Evolutionary conservation across 306 rosid species (phyloP).

Genomic region (Quercus suber): DNA sequence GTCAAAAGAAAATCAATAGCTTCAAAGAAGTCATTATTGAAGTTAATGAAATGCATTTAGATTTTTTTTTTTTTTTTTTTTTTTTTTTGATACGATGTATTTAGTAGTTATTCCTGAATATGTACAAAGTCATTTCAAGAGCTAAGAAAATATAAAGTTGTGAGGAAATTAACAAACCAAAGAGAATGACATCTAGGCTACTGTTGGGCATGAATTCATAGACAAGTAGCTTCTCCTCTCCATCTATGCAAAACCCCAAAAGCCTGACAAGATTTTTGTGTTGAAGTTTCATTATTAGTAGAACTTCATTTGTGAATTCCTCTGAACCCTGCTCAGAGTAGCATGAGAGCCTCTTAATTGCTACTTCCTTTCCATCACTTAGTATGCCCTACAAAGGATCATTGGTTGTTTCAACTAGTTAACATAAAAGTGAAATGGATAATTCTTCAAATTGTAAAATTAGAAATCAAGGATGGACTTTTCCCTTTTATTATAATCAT

Average conservation of each 20-base stretch:
- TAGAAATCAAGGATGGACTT: too few species aligned
- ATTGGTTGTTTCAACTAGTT: too few species aligned
- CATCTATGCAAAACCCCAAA: slow-evolving; percentile 57
- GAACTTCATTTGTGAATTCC: slow-evolving; percentile 63
- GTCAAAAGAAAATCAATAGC: neutral
- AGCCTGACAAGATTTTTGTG: slow-evolving; percentile 75
- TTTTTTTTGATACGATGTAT: neutral
- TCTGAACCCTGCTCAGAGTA: slow-evolving; percentile 58
- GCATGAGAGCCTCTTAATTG: slow-evolving; percentile 64
- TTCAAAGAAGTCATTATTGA: neutral
- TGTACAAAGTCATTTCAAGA: neutral
- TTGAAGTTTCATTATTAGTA: slow-evolving; percentile 58
- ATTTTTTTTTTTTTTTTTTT: too few species aligned
- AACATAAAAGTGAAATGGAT: neutral
- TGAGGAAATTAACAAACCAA: slow-evolving; percentile 31
- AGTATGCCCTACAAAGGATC: slow-evolving; percentile 31
- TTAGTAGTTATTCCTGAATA: too few species aligned
- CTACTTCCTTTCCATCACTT: slow-evolving; percentile 55
- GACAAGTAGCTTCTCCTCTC: slow-evolving; percentile 57
- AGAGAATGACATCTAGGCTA: slow-evolving; percentile 50
- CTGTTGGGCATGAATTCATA: slow-evolving; percentile 67
- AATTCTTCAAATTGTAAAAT: too few species aligned
- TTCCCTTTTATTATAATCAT: too few species aligned
- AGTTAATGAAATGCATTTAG: neutral
- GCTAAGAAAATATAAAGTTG: neutral